These are phyloP conservation scores for Ormosia semicastrata DNA, from an alignment of 306 rosid genomes.

Conservation along the genomic window DNA sequence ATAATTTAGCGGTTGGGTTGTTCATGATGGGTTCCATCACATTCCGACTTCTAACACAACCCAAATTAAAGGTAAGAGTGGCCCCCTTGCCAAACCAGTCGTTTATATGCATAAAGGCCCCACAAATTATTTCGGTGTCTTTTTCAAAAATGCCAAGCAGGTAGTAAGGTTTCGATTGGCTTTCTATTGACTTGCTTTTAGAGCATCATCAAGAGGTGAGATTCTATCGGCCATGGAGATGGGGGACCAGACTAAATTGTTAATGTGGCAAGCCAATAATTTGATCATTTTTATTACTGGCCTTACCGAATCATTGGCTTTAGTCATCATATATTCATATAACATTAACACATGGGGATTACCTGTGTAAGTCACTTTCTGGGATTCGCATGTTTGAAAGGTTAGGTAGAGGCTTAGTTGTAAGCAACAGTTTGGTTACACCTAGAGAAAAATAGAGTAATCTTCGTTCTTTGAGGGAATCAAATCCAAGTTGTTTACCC, in stretches of 20 bases:
- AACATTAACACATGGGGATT: background rate
- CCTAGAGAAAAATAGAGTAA: background rate
- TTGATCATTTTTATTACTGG: background rate
- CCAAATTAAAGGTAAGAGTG: constrained; percentile 26
- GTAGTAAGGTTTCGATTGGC: background rate
- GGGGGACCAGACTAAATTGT: constrained; percentile 23
- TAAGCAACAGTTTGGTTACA: background rate
- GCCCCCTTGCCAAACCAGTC: constrained; percentile 27
- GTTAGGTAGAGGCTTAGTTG: constrained; percentile 11
- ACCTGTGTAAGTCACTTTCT: background rate
- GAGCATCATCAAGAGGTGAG: background rate
- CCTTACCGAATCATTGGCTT: background rate
- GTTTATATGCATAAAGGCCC: constrained; percentile 5
- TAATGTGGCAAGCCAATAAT: background rate
- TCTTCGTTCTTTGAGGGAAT: background rate
- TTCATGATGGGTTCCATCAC: constrained; percentile 21
- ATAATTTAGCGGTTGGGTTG: constrained; percentile 9
- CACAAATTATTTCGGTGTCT: constrained; percentile 10
- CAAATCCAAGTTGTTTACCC: background rate
- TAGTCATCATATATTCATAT: background rate
- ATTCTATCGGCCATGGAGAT: constrained; percentile 14
- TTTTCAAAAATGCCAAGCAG: background rate
- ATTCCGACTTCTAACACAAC: background rate
- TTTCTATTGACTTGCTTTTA: background rate
- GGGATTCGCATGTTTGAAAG: background rate